phyloP scores from a whole-genome alignment of 75 land plant genomes.

The Cunninghamia lanceolata region DNA sequence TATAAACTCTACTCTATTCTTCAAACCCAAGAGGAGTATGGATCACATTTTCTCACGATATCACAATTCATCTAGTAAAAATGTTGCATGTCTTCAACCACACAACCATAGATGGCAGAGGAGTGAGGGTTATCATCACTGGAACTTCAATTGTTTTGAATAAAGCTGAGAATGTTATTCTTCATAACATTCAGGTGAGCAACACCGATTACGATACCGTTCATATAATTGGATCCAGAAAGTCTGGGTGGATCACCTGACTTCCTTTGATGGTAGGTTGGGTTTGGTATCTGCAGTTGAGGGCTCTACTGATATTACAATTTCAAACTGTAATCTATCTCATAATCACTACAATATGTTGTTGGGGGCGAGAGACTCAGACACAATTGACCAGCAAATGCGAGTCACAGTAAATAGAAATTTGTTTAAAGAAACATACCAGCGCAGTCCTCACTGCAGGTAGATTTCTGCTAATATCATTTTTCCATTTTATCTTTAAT shows the following conservation, averaged over 20 bases:
- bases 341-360: no score
- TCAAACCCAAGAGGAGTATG: slow-evolving; percentile 13
- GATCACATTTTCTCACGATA: slow-evolving; percentile 27
- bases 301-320: slow-evolving; percentile 41
- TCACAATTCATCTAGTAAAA: slow-evolving; percentile 18
- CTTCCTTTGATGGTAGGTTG: slow-evolving; percentile 17
- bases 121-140: slow-evolving; percentile 25
- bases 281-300: slow-evolving; percentile 29
- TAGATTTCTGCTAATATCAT: slow-evolving; percentile 17
- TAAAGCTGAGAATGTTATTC: slow-evolving; percentile 24
- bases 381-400: slow-evolving; percentile 19
- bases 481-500: no score
- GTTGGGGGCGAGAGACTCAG: slow-evolving; percentile 29
- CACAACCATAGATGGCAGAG: slow-evolving; percentile 46
- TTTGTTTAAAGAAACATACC: slow-evolving; percentile 30
- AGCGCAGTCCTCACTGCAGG: slow-evolving; percentile 47
- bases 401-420: slow-evolving; percentile 35
- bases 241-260: background rate
- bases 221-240: slow-evolving; percentile 17
- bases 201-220: slow-evolving; percentile 26
- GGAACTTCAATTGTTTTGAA: slow-evolving; percentile 15
- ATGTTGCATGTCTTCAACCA: slow-evolving; percentile 30
- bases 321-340: slow-evolving; percentile 27
- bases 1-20: no score
- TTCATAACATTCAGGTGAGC: slow-evolving; percentile 34